Conservation (phyloP, 768 basidiomycete species). For the Saitozyma sp. region DNA sequence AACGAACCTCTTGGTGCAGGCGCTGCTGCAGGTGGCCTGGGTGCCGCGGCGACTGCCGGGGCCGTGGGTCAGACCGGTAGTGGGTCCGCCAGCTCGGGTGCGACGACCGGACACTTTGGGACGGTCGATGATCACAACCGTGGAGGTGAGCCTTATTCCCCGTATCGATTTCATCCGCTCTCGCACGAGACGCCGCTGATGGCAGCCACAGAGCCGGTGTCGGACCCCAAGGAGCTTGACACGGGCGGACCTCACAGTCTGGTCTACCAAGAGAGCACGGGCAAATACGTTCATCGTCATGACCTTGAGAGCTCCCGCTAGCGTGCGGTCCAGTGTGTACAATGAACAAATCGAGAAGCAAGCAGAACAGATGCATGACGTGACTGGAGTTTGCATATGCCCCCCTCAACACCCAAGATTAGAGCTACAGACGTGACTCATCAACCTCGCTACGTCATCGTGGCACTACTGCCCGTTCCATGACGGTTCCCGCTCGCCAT, state of each 20-base stretch:
- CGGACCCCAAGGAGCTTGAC: slow-evolving; percentile 43
- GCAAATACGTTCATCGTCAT: slow-evolving; percentile 46
- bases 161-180: no score
- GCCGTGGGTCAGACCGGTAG: no score
- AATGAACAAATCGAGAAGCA: neutral
- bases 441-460: no score
- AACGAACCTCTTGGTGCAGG: no score
- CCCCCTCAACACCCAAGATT: no score
- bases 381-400: no score
- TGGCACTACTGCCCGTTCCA: neutral
- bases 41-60: no score
- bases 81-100: no score
- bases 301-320: slow-evolving; percentile 31
- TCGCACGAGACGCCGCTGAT: neutral
- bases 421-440: no score
- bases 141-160: slow-evolving; percentile 16
- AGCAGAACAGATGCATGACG: neutral
- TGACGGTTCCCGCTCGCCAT: neutral
- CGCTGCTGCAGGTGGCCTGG: no score
- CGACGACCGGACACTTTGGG: neutral
- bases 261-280: slow-evolving; percentile 40
- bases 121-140: slow-evolving; percentile 7
- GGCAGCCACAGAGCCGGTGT: slow-evolving; percentile 15
- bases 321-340: neutral
- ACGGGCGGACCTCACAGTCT: slow-evolving; percentile 45